A percentile compares a stretch with the other conserved stretches of the same genome.
These are phyloP conservation scores for Lachancea quebecensis DNA, from an alignment of 805 yeast genomes.

Conservation along the genomic window DNA sequence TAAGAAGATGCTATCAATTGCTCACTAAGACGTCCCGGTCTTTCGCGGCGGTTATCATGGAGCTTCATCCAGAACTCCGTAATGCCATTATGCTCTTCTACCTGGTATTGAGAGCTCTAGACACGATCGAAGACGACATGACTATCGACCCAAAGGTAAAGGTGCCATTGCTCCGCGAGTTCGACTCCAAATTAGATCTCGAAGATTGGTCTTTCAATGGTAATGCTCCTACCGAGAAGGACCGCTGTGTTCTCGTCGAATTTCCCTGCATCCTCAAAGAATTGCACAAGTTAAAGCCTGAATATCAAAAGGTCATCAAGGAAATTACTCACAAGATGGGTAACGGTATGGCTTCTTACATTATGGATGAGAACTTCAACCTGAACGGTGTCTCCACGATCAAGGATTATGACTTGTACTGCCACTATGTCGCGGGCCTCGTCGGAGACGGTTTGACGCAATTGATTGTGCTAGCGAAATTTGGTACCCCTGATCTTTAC, in stretches of 20 bases:
- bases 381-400: slow-evolving; percentile 70
- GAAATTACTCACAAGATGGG: slow-evolving; percentile 87
- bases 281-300: slow-evolving; percentile 64
- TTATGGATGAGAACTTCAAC: slow-evolving; percentile 69
- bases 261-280: slow-evolving; percentile 65
- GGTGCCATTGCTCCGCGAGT: slow-evolving; percentile 63
- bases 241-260: slow-evolving; percentile 71
- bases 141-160: slow-evolving; percentile 65
- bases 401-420: slow-evolving; percentile 80
- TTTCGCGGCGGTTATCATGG: slow-evolving; percentile 88
- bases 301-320: slow-evolving; percentile 69
- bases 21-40: slow-evolving; percentile 75
- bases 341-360: slow-evolving; percentile 95
- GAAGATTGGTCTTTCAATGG: slow-evolving; percentile 80
- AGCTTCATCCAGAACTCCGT: slow-evolving; percentile 83
- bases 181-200: slow-evolving; percentile 54
- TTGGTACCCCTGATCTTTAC: slow-evolving; percentile 48
- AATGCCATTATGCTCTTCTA: slow-evolving; percentile 79
- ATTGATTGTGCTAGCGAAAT: slow-evolving; percentile 67
- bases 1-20: slow-evolving; percentile 60
- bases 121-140: slow-evolving; percentile 96
- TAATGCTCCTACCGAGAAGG: slow-evolving; percentile 69
- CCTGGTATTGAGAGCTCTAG: slow-evolving; percentile 80
- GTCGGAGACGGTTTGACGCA: slow-evolving; percentile 95
- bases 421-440: slow-evolving; percentile 95